Conservation (phyloP, 2,329 filamentous ascomycete species). For the Tolypocladium tropicale region DNA sequence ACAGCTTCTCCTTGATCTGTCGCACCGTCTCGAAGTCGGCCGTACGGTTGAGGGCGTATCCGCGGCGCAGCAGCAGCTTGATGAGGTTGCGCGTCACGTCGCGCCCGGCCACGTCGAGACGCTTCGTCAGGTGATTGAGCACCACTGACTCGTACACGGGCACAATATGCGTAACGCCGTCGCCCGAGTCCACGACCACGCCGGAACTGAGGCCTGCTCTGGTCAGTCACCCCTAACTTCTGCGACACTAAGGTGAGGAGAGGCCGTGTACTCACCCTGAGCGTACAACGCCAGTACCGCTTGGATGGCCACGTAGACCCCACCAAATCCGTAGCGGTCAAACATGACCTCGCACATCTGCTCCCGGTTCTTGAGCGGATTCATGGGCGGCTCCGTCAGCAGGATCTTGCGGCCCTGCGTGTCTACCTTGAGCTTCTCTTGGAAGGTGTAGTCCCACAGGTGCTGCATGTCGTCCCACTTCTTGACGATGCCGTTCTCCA, state of each 20-base stretch:
- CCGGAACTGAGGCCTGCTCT: constrained; percentile 68
- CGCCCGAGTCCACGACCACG: constrained; percentile 97
- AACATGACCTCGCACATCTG: constrained; percentile 99
- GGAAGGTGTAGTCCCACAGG: constrained; percentile 98
- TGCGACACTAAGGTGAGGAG: too few species aligned
- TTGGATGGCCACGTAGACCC: constrained; percentile 96
- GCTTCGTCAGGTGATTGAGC: constrained; percentile 88
- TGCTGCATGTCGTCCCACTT: constrained; percentile 99
- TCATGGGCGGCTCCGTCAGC: constrained; percentile 94
- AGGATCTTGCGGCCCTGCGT: constrained; percentile 91
- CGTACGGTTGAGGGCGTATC: constrained; percentile 94
- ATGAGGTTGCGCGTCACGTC: constrained; percentile 99
- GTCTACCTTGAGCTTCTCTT: constrained; percentile 92
- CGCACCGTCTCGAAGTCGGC: constrained; percentile 98
- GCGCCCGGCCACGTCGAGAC: constrained; percentile 89
- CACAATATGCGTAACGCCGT: constrained; percentile 97
- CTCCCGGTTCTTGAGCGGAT: constrained; percentile 91
- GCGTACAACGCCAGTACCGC: constrained; percentile 93
- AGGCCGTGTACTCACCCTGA: constrained; percentile 53
- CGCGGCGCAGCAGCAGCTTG: constrained; percentile 81
- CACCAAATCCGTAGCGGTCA: constrained; percentile 89
- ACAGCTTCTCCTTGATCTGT: constrained; percentile 99
- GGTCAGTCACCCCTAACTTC: background rate
- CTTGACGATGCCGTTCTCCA: constrained; percentile 99
- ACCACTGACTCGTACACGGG: constrained; percentile 98